Percentiles rank a stretch among this genome's conserved stretches.
Evolutionary conservation across 2,329 filamentous ascomycete species (phyloP).

Genomic region (Kalaharituber pfeilii): DNA sequence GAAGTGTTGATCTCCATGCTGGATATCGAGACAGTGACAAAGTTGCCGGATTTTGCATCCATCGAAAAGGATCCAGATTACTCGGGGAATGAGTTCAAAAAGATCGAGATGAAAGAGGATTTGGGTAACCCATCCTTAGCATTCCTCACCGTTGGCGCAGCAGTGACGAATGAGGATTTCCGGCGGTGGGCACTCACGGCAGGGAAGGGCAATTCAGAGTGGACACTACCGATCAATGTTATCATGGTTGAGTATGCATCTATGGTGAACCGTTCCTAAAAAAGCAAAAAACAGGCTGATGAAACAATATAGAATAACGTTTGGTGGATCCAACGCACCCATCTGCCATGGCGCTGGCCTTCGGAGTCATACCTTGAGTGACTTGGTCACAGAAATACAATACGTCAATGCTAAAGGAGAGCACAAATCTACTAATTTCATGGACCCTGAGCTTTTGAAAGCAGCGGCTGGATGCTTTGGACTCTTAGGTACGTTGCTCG

Average conservation of each 20-base stretch:
- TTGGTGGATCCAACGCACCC: slow-evolving; percentile 32
- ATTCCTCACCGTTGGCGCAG: slow-evolving; percentile 29
- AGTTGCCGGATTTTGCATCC: slow-evolving; percentile 27
- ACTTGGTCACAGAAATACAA: slow-evolving; percentile 33
- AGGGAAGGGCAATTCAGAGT: slow-evolving; percentile 29
- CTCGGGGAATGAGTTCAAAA: slow-evolving; percentile 27
- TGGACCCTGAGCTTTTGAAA: slow-evolving; percentile 27
- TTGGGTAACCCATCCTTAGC: no score
- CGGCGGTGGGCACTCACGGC: slow-evolving; percentile 31
- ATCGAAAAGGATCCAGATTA: slow-evolving; percentile 22
- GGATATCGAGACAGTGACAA: slow-evolving; percentile 27
- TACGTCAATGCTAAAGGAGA: slow-evolving; percentile 33
- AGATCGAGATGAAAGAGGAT: slow-evolving; percentile 26
- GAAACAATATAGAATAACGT: slow-evolving; percentile 29
- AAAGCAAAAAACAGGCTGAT: slow-evolving; percentile 1
- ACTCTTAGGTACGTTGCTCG: no score
- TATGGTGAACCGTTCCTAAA: background rate
- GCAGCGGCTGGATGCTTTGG: slow-evolving; percentile 33
- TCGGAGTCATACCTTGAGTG: slow-evolving; percentile 30
- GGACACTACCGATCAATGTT: slow-evolving; percentile 32
- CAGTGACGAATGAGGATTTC: slow-evolving; percentile 33
- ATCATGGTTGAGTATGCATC: slow-evolving; percentile 30
- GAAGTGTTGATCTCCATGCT: slow-evolving; percentile 31
- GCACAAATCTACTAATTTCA: slow-evolving; percentile 28
- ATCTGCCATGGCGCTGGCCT: slow-evolving; percentile 35